These are phyloP conservation scores for Hypoxylon sp. DNA, from an alignment of 2,329 filamentous ascomycete genomes.

Conservation along the genomic window DNA sequence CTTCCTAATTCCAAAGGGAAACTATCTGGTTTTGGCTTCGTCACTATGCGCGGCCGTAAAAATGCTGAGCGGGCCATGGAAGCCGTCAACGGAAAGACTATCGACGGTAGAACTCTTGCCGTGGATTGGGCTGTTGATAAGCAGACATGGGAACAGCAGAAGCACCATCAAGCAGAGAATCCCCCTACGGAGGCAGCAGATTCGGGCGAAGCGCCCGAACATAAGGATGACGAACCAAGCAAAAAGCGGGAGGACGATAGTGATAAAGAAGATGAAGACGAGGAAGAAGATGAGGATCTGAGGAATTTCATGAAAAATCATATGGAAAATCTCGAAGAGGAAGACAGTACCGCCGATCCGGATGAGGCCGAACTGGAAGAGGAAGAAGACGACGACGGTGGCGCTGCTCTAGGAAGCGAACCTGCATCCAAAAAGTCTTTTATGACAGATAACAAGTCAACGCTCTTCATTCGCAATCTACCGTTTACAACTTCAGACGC, in stretches of 20 bases:
- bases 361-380: constrained; percentile 71
- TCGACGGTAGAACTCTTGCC: constrained; percentile 89
- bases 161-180: constrained; percentile 64
- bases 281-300: constrained; percentile 57
- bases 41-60: constrained; percentile 87
- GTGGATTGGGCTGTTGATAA: constrained; percentile 99
- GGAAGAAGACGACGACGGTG: constrained; percentile 58
- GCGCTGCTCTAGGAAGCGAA: constrained; percentile 54
- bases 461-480: constrained; percentile 93
- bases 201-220: constrained; percentile 56
- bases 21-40: constrained; percentile 91
- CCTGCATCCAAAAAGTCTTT: constrained; percentile 51
- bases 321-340: constrained; percentile 54
- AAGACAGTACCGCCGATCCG: constrained; percentile 59
- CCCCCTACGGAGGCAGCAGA: constrained; percentile 44
- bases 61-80: constrained; percentile 93
- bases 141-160: constrained; percentile 82
- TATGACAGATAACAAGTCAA: constrained; percentile 77
- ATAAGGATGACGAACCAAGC: constrained; percentile 48
- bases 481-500: constrained; percentile 91
- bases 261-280: constrained; percentile 45
- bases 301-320: constrained; percentile 67
- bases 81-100: constrained; percentile 87
- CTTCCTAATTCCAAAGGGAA: constrained; percentile 83
- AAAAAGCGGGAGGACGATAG: constrained; percentile 49